Evolutionary conservation across 1,284 basidiomycete genomes (phyloP), one percentile per base, ranked within the genome.

Genomic region (Rhodotorula sp.): DNA sequence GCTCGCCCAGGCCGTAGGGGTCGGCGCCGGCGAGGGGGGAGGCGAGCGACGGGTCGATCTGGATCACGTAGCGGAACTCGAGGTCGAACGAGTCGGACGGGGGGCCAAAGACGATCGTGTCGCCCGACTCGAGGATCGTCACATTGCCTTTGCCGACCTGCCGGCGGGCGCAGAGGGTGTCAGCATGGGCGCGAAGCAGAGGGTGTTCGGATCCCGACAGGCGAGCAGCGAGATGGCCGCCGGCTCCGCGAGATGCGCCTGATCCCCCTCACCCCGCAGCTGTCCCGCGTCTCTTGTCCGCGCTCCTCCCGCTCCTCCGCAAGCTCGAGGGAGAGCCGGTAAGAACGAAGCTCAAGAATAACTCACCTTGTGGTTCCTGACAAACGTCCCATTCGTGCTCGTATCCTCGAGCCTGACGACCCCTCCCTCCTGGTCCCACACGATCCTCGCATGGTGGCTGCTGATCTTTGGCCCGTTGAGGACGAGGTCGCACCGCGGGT

Each of bases 371-470:
- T 39, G 34, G 9, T 65, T 69, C 36, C 73, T 50, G 22, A 79
- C 75, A 41, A 65, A 76, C 1, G 77, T 76, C 15, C 78, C 78
- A 41, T 79, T 79, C 8, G 76, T 78, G 27, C 66, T 68, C 39
- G 41, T 55, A 39, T 79, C 78, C 58, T 74, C 67, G n/a, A 79
- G 36, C 27, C 71, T 57, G 27, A 78, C 73, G 22, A 71, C 44
- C 19, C 70, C 77, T n/a, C 27, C 53, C 34, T 72, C 67, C 19
- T 60, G 60, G 27, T 66, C 71, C 41, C 68, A 32, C 60, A 64
- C 66, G 61, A 79, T 71, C 56, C 58, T 60, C 29, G 78, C 77
- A 55, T 79, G 78, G n/a, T 36, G 21, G 25, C 60, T 70, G 15
- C 70, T 73, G 37, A 79, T 68, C 60, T 77, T 78, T 5, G 61